Evolutionary conservation across 176 grass and related monocot genomes (phyloP).

Genomic region (Carex kokanica): DNA sequence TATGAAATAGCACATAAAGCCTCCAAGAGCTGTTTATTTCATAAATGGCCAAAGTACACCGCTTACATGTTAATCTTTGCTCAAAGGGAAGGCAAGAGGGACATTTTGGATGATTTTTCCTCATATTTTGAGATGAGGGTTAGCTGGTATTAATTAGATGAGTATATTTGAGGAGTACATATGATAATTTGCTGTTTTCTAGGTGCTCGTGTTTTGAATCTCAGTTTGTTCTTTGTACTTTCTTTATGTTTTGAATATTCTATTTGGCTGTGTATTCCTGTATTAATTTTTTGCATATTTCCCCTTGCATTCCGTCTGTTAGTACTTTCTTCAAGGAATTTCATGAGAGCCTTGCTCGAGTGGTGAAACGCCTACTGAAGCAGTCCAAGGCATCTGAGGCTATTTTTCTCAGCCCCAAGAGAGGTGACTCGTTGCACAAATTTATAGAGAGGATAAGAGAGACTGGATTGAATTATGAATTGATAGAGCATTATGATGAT

Average conservation of each 20-base stretch:
- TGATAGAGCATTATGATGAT: constrained; percentile 77
- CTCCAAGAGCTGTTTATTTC: too few relatives aligned
- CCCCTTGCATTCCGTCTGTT: neutral
- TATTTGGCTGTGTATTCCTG: neutral
- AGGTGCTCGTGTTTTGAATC: neutral
- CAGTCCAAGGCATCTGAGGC: constrained; percentile 53
- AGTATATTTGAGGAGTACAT: neutral
- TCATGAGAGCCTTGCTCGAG: constrained; percentile 48
- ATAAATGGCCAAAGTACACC: neutral
- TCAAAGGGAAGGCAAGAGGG: neutral
- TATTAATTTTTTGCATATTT: constrained; percentile 14
- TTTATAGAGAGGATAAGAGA: constrained; percentile 58
- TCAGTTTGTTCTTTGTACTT: neutral
- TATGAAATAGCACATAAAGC: neutral
- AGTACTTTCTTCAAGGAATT: constrained; percentile 95
- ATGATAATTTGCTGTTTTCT: neutral
- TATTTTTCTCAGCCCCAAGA: constrained; percentile 78
- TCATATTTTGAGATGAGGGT: neutral
- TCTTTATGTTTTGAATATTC: neutral
- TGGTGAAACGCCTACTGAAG: constrained; percentile 57
- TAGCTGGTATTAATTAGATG: neutral
- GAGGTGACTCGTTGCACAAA: constrained; percentile 82
- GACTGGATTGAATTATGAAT: constrained; percentile 51
- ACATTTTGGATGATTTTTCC: neutral
- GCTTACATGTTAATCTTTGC: neutral